Base-by-base conservation (phyloP, 1,139 yeast genomes). In the Diutina pseudorugosa region DNA sequence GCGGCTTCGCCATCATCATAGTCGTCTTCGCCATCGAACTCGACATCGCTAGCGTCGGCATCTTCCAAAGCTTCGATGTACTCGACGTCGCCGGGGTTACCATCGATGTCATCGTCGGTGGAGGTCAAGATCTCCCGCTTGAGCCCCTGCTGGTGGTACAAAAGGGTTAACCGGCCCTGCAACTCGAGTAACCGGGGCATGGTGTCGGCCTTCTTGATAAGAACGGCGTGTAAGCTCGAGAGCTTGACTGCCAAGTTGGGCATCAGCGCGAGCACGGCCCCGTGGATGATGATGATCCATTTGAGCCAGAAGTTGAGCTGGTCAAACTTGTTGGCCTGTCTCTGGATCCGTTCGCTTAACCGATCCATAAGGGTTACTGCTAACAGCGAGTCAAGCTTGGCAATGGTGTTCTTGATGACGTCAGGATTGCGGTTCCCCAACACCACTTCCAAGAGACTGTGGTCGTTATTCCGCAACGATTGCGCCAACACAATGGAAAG, bases 271-370 rank as follows among this genome's bases (percentile, higher is more conserved):
- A 84, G 70, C 16, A 76, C 71, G 1, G 95, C 93, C 44, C 98
- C 98, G 65, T 94, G 98, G 43, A 86, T 81, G 50, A 93, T 83
- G 61, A 94, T 73, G 51, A 90, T 83, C 94, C 97, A 91, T 65
- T 91, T 88, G 58, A 91, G 83, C 99, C 99, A 93, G 51, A 81
- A 76, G 57, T 85, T 84, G 57, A 93, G 73, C 56, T 83, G 84
- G 43, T 85, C 87, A 57, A 90, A 90, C 59, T 89, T 79, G 18
- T 68, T 64, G 14, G 74, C 64, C 60, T 75, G 78, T 60, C 94
- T 79, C 11, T 91, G 84, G 55, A 89, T 80, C 64, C 88, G 79
- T 63, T 90, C 96, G 1, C 96, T 90, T 42, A 93, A 71, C 61
- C 91, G 76, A 62, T 91, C 96, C 57, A 94, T 72, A 48, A 93